Conservation (phyloP, 2,329 filamentous ascomycete species). For the Blastomyces silverae region DNA sequence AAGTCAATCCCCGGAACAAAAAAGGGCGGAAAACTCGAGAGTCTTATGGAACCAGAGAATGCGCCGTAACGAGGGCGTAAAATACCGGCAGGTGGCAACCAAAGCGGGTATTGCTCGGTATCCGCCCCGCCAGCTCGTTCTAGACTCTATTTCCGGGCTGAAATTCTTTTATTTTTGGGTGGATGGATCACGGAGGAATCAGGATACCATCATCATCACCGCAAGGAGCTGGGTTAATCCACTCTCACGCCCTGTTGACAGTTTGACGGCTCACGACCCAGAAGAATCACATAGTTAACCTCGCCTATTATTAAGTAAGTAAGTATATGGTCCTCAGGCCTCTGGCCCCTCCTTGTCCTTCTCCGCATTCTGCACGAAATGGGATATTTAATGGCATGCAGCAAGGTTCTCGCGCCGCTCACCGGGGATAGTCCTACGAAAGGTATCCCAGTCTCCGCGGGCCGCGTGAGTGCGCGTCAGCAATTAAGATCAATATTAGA, state of each 20-base stretch:
- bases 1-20: not conserved
- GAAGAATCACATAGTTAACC: not conserved
- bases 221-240: not conserved
- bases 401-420: not conserved
- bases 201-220: not conserved
- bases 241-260: not conserved
- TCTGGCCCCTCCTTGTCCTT: not conserved
- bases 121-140: not conserved
- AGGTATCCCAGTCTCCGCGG: not conserved
- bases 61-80: slow-evolving; percentile 3
- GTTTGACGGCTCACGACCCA: not conserved
- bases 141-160: not conserved
- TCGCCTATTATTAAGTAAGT: not conserved
- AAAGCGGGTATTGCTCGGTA: not conserved
- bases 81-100: not conserved
- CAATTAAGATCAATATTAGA: not conserved
- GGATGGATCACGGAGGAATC: too few species aligned
- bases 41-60: not conserved
- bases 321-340: not conserved
- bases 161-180: not conserved
- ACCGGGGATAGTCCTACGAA: not conserved
- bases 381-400: not conserved
- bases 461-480: not conserved
- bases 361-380: not conserved
- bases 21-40: not conserved